phyloP scores from a whole-genome alignment of 345 rosid species.

The Limnanthes douglasii region DNA sequence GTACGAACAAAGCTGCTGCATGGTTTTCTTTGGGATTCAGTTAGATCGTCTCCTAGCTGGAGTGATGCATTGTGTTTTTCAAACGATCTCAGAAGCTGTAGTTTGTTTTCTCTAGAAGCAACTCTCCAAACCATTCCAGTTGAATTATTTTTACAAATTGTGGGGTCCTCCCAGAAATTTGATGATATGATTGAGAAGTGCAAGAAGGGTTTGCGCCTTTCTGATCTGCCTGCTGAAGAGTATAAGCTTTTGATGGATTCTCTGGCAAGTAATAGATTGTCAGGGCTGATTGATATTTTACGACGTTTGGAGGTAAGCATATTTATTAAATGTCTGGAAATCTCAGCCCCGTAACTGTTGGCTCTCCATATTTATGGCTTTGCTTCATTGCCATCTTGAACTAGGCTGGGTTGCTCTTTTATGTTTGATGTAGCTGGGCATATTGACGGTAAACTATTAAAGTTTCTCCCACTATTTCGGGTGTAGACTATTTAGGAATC shows the following conservation, averaged over 20 bases:
- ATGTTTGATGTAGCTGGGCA: too few relatives aligned
- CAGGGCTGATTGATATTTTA: constrained; percentile 61
- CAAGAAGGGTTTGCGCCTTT: constrained; percentile 50
- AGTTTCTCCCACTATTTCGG: too few relatives aligned
- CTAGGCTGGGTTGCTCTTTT: too few relatives aligned
- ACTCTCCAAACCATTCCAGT: constrained; percentile 70
- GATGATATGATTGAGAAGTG: constrained; percentile 70
- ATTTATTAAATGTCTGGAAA: background rate
- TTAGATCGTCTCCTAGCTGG: constrained; percentile 36
- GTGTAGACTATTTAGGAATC: too few relatives aligned
- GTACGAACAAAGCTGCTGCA: constrained; percentile 79
- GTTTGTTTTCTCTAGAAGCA: constrained; percentile 57
- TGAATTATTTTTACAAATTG: constrained; percentile 80
- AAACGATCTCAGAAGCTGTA: constrained; percentile 22
- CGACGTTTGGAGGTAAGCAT: constrained; percentile 70
- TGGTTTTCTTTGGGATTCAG: constrained; percentile 62
- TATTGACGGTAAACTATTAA: too few relatives aligned
- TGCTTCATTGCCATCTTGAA: too few relatives aligned
- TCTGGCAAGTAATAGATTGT: constrained; percentile 72
- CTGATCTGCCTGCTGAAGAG: constrained; percentile 58
- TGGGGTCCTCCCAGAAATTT: constrained; percentile 49
- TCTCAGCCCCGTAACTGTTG: too few relatives aligned
- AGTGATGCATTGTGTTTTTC: constrained; percentile 28
- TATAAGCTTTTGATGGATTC: constrained; percentile 67
- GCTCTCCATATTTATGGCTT: too few relatives aligned